Conservation (phyloP, 305 asterid genomes). For the Solanum aculeatissimum region DNA sequence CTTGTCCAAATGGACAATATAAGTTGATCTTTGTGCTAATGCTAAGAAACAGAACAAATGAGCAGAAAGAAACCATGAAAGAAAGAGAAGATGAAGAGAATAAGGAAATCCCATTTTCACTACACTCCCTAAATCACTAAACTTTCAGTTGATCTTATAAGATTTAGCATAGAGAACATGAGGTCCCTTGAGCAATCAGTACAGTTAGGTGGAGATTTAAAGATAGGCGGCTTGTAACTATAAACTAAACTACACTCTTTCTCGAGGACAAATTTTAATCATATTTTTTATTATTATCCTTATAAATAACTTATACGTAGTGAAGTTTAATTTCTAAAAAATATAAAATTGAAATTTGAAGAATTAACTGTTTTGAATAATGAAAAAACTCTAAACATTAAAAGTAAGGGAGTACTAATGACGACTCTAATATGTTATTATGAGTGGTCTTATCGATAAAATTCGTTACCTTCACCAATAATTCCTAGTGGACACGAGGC, state of each 20-base stretch:
- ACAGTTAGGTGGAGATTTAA: not conserved
- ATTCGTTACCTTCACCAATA: not conserved
- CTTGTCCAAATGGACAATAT: slow-evolving; percentile 37
- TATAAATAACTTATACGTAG: no score
- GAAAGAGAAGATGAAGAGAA: not conserved
- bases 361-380: no score
- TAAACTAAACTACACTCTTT: no score
- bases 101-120: not conserved
- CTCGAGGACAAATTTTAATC: no score
- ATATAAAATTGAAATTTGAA: no score
- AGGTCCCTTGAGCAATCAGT: not conserved
- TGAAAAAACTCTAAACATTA: no score
- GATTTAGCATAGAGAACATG: not conserved
- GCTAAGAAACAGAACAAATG: not conserved
- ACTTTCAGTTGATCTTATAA: not conserved
- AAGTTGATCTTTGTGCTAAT: slow-evolving; percentile 14
- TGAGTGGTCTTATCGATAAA: no score
- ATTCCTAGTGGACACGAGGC: not conserved
- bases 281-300: no score
- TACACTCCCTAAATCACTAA: no score
- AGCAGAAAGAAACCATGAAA: not conserved
- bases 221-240: not conserved
- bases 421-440: no score
- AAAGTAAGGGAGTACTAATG: no score
- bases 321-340: no score